phyloP scores from a whole-genome alignment of 331 rosid species.

The Pyrus hybrid region DNA sequence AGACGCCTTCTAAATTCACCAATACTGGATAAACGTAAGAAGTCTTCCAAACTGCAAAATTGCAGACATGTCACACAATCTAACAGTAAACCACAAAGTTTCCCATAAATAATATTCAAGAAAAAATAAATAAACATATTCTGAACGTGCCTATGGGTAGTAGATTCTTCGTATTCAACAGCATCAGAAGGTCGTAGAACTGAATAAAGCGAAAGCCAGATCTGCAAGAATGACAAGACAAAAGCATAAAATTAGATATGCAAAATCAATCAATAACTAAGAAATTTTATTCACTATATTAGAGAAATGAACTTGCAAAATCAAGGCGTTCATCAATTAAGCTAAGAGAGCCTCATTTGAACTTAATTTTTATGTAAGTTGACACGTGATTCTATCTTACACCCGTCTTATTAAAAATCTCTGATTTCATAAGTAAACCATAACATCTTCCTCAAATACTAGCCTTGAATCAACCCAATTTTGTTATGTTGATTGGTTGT shows the following conservation, averaged over 20 bases:
- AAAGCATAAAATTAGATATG: conserved; percentile 9
- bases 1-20: conserved; percentile 87
- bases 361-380: background rate
- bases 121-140: background rate
- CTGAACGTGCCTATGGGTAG: conserved; percentile 47
- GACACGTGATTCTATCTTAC: background rate
- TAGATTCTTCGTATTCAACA: conserved; percentile 18
- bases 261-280: background rate
- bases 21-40: conserved; percentile 72
- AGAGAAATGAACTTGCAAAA: background rate
- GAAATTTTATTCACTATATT: background rate
- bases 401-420: background rate
- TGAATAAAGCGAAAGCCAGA: conserved; percentile 85
- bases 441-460: background rate
- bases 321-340: background rate
- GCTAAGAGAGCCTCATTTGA: background rate
- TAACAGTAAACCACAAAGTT: background rate
- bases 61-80: conserved; percentile 2
- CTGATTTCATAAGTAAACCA: background rate
- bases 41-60: conserved; percentile 77
- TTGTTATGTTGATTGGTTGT: background rate
- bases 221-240: conserved; percentile 43
- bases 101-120: background rate
- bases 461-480: background rate
- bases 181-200: conserved; percentile 37